Base-by-base conservation (phyloP, 768 basidiomycete genomes). In the Xerocomus potaroensis region DNA sequence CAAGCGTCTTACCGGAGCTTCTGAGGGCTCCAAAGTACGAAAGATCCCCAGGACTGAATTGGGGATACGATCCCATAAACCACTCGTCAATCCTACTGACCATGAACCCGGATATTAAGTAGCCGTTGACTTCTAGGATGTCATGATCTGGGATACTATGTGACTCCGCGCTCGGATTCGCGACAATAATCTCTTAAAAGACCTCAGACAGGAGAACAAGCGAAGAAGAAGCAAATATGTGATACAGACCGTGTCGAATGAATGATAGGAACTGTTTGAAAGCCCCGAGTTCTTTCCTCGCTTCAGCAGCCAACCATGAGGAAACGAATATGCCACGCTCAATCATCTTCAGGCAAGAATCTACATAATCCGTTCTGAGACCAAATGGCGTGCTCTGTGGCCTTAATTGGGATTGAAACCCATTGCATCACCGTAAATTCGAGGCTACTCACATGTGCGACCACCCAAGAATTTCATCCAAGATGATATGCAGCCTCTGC, bases 381-480 rank as follows among this genome's bases (percentile, higher is more conserved):
- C 76, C 72, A 66, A 86, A 89, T 26, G 70, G 43, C 29, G 64
- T 55, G 59, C 76, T 87, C 50, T 72, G 73, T 24, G 82, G 73
- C 64, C 88, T 89, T 60, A 19, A 39, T 49, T 44, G 53, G 51
- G 30, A 33, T 51, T 48, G n/a, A 50, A 47, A 39, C 21, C 36
- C 30, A 31, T 48, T 22, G 41, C 45, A 42, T 45, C 49, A 43
- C 39, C 19, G 24, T 49, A 15, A 54, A 48, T 47, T 46, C 24
- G 30, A 51, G 43, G 37, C 55, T 68, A 65, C 72, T 67, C 67
- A 89, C 89, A 90, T 61, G 52, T 72, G 68, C 23, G 85, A 76
- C 87, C 89, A 92, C 36, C 87, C 90, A 53, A 77, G 74, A 44
- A 89, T 71, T 69, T 92, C 89, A 57, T 87, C 81, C 53, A 92